A percentile compares a stretch with the other conserved stretches of the same genome.
phyloP scores from a whole-genome alignment of 345 rosid genomes.

The Raphanus sativus region DNA sequence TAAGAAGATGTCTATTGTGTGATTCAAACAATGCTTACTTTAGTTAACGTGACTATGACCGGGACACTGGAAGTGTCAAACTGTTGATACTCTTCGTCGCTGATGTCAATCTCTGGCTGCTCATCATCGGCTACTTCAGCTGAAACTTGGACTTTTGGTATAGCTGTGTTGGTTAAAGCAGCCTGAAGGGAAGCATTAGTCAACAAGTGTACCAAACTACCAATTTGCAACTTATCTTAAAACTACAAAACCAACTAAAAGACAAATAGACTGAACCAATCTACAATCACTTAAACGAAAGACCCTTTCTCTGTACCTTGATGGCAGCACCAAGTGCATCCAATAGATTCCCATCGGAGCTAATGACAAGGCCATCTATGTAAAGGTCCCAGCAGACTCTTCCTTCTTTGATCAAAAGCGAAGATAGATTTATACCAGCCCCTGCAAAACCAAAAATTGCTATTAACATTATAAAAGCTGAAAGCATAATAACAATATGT shows the following conservation, averaged over 20 bases:
- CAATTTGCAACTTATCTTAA: conserved; percentile 2
- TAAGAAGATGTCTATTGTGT: not conserved
- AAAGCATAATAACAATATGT: not conserved
- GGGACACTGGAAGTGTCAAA: conserved; percentile 77
- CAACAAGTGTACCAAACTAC: conserved; percentile 5
- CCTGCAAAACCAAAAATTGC: conserved; percentile 55
- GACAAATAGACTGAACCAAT: not conserved
- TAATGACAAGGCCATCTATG: conserved; percentile 78
- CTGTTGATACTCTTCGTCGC: conserved; percentile 90
- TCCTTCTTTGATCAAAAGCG: conserved; percentile 77
- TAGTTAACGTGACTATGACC: conserved; percentile 73
- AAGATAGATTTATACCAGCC: conserved; percentile 79
- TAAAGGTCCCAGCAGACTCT: conserved; percentile 93
- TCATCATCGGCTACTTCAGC: conserved; percentile 58
- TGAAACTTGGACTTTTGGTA: conserved; percentile 73
- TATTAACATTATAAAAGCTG: conserved; percentile 11
- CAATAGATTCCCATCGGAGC: conserved; percentile 84
- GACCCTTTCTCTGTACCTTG: conserved; percentile 38
- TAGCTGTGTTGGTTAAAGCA: conserved; percentile 86
- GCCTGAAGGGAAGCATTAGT: conserved; percentile 51
- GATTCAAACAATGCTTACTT: conserved; percentile 40
- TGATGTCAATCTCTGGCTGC: conserved; percentile 87
- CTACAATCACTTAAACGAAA: not conserved
- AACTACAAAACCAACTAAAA: not conserved
- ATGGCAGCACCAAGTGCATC: conserved; percentile 80